Conservation (phyloP, 2,329 filamentous ascomycete species). For the Aspergillus pseudonomiae region DNA sequence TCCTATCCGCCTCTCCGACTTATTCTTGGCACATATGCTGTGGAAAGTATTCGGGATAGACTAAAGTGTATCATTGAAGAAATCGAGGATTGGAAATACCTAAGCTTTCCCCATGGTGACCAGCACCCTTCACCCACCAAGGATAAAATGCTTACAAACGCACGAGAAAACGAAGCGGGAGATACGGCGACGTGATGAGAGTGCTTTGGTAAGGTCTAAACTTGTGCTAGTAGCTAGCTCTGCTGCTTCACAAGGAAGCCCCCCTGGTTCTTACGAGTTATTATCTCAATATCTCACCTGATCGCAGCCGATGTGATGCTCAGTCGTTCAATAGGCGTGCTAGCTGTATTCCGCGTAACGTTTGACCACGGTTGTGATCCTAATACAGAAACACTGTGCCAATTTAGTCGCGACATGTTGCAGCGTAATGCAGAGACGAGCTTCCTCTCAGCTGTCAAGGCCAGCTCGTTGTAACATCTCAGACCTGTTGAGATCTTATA, state of each 20-base stretch:
- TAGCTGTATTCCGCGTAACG: background rate
- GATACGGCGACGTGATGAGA: conserved; percentile 2
- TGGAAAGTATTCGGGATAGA: conserved; percentile 91
- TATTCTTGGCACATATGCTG: conserved; percentile 88
- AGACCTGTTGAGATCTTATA: background rate
- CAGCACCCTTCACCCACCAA: conserved; percentile 19
- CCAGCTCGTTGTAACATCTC: background rate
- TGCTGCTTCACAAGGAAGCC: background rate
- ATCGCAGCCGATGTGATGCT: background rate
- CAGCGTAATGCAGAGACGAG: background rate
- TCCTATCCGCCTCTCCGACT: conserved; percentile 87
- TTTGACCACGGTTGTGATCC: background rate
- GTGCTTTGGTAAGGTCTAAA: background rate
- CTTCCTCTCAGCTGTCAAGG: background rate
- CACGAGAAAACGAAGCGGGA: conserved; percentile 3
- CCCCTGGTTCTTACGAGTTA: background rate
- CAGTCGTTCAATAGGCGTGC: background rate
- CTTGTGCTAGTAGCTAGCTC: too few species aligned
- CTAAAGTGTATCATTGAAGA: conserved; percentile 91
- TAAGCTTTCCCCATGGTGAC: conserved; percentile 64
- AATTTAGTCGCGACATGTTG: background rate
- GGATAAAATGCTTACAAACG: conserved; percentile 6
- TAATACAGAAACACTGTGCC: background rate
- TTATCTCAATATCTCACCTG: background rate
- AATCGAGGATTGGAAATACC: conserved; percentile 88